Percentiles rank a stretch among this genome's conserved stretches.
Evolutionary conservation across 176 grass and related monocot species (phyloP).

Genomic region (Carex kokanica): DNA sequence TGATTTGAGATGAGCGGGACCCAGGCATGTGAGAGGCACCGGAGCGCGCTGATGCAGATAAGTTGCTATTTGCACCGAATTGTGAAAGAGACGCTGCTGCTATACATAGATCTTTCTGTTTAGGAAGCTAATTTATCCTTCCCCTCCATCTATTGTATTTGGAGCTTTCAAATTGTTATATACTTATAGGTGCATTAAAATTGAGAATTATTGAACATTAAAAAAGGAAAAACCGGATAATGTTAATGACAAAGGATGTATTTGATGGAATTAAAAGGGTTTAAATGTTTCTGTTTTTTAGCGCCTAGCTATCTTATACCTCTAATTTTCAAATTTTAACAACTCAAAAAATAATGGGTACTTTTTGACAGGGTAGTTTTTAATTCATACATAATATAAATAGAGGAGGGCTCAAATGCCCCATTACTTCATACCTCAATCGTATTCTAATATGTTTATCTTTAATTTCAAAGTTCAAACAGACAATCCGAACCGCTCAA

Average conservation of each 20-base stretch:
- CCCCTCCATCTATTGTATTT: not conserved
- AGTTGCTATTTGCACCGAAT: conserved; percentile 2
- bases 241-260: not conserved
- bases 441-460: no score
- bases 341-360: no score
- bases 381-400: no score
- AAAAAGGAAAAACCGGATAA: not conserved
- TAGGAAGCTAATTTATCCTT: conserved; percentile 1
- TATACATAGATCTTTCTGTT: not conserved
- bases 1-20: not conserved
- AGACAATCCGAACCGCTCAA: no score
- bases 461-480: no score
- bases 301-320: no score
- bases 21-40: not conserved
- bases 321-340: no score
- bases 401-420: no score
- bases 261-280: not conserved
- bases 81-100: not conserved
- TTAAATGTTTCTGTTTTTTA: no score
- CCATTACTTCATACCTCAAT: no score
- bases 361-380: no score
- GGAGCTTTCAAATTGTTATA: not conserved
- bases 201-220: not conserved
- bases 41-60: not conserved
- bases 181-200: not conserved